Evolutionary conservation across 2,329 filamentous ascomycete genomes (phyloP).

Genomic region (Hypoxylon sp.): DNA sequence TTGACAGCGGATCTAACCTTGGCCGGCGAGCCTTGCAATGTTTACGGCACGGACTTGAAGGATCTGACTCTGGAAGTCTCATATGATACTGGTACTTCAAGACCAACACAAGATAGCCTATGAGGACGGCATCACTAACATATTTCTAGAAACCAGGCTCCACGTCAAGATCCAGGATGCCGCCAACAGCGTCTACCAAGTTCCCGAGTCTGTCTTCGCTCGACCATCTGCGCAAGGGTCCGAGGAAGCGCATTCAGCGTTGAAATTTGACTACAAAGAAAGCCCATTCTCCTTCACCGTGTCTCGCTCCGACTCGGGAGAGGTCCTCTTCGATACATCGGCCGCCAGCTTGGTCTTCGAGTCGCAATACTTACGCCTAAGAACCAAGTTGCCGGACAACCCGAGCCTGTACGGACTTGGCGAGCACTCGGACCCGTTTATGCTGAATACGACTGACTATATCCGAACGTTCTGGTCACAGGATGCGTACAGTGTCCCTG

Average conservation of each 20-base stretch:
- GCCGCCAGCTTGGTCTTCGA: slow-evolving; percentile 79
- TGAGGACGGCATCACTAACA: slow-evolving; percentile 30
- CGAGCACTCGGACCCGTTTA: slow-evolving; percentile 81
- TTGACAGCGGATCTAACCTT: slow-evolving; percentile 75
- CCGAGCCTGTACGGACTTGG: slow-evolving; percentile 85
- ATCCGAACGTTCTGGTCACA: slow-evolving; percentile 79
- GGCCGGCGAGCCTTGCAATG: slow-evolving; percentile 75
- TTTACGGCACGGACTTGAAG: slow-evolving; percentile 78
- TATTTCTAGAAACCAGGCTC: slow-evolving; percentile 71
- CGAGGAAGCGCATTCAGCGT: slow-evolving; percentile 44
- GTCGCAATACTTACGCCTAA: slow-evolving; percentile 81
- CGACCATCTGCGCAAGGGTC: slow-evolving; percentile 62
- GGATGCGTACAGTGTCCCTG: slow-evolving; percentile 74
- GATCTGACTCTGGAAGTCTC: slow-evolving; percentile 74
- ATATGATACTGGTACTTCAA: slow-evolving; percentile 68
- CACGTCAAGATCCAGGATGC: slow-evolving; percentile 82
- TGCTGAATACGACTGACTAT: slow-evolving; percentile 77
- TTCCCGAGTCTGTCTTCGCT: slow-evolving; percentile 78
- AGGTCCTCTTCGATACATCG: slow-evolving; percentile 79
- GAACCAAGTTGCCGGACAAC: slow-evolving; percentile 76
- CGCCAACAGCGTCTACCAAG: slow-evolving; percentile 79
- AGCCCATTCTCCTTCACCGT: slow-evolving; percentile 61
- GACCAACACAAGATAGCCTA: not conserved
- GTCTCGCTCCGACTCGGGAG: slow-evolving; percentile 56
- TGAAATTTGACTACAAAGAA: slow-evolving; percentile 56